phyloP scores from a whole-genome alignment of 2,329 filamentous ascomycete species.

The Purpureocillium takamizusanense region DNA sequence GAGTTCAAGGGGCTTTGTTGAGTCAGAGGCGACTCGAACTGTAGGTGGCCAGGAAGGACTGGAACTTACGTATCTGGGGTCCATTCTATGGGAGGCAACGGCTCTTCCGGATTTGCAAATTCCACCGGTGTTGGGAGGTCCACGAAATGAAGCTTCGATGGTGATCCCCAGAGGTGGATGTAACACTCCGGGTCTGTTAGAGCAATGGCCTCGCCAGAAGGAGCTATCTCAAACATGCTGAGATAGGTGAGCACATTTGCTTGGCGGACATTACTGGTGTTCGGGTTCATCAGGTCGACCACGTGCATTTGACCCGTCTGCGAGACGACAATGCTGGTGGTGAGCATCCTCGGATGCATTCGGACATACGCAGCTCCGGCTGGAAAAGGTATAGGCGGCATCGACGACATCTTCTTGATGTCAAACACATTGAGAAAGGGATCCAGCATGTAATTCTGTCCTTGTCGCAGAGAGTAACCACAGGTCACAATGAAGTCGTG shows the following conservation, averaged over 20 bases:
- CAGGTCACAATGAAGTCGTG: conserved; percentile 94
- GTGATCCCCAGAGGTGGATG: conserved; percentile 83
- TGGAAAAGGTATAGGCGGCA: conserved; percentile 87
- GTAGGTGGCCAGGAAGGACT: no score
- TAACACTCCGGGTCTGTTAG: conserved; percentile 70
- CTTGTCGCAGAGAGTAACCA: conserved; percentile 77
- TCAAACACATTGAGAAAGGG: conserved; percentile 94
- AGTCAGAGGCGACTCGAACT: conserved; percentile 5
- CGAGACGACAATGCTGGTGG: conserved; percentile 88
- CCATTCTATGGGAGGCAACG: conserved; percentile 56
- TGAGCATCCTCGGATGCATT: conserved; percentile 93
- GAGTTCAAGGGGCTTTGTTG: conserved; percentile 62
- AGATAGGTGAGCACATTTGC: conserved; percentile 69
- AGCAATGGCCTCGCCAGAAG: conserved; percentile 77
- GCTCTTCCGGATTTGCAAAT: conserved; percentile 59
- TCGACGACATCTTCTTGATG: conserved; percentile 77
- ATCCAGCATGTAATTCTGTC: conserved; percentile 69
- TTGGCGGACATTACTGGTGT: conserved; percentile 77
- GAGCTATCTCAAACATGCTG: conserved; percentile 74
- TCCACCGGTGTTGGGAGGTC: conserved; percentile 72
- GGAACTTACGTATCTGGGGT: conserved; percentile 55
- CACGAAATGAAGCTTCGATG: conserved; percentile 76
- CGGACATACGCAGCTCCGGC: conserved; percentile 89
- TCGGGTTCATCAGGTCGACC: conserved; percentile 89
- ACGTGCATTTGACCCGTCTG: conserved; percentile 91